Conservation (phyloP, 2,329 filamentous ascomycete genomes). For the Camillea tinctor region DNA sequence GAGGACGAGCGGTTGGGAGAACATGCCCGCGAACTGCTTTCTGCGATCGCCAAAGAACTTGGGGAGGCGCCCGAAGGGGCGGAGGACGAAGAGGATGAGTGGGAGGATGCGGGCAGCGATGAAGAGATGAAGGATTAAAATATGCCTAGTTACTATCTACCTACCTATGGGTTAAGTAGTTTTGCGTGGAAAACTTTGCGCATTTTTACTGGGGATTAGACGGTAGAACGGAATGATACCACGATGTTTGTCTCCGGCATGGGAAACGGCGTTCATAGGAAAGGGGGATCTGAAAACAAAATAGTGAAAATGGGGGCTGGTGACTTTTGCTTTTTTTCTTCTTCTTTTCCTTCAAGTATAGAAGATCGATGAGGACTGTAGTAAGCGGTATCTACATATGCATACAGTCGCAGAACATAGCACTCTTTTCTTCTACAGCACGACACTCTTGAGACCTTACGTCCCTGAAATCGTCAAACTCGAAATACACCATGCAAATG, state of each 20-base stretch:
- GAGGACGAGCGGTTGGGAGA: conserved; percentile 77
- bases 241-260: not conserved
- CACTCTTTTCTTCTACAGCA: not conserved
- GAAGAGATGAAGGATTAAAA: conserved; percentile 55
- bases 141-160: conserved; percentile 1
- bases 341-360: not conserved
- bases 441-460: not conserved
- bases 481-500: conserved; percentile 27
- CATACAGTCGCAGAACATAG: not conserved
- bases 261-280: not conserved
- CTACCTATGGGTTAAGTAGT: not conserved
- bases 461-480: conserved; percentile 9
- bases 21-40: conserved; percentile 71
- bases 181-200: not conserved
- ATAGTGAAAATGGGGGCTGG: not conserved
- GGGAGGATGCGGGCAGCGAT: conserved; percentile 48
- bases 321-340: not conserved
- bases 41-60: conserved; percentile 61
- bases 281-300: conserved; percentile 6
- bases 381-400: not conserved
- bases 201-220: not conserved
- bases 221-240: not conserved
- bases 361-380: not conserved
- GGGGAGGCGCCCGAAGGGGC: conserved; percentile 58
- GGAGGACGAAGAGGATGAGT: conserved; percentile 52